phyloP scores from a whole-genome alignment of 2,329 filamentous ascomycete genomes.

The Blastomyces gilchristii region DNA sequence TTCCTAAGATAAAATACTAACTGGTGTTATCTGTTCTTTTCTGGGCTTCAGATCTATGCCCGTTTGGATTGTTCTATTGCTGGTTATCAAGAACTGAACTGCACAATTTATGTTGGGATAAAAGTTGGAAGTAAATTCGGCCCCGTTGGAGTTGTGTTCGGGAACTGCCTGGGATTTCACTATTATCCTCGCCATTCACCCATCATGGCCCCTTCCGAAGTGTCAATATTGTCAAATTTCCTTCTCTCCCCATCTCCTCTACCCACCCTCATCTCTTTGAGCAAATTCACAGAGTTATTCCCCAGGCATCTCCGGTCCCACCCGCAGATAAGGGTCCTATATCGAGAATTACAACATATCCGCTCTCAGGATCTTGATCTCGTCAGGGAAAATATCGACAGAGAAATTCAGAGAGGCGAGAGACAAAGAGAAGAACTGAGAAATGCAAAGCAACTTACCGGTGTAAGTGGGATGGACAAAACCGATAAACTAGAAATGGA shows the following conservation, averaged over 20 bases:
- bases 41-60: background rate
- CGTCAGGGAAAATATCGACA: slow-evolving; percentile 47
- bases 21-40: background rate
- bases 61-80: background rate
- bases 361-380: slow-evolving; percentile 58
- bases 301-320: slow-evolving; percentile 56
- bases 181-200: background rate
- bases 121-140: background rate
- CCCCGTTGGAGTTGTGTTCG: background rate
- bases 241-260: slow-evolving; percentile 66
- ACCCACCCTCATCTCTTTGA: slow-evolving; percentile 60
- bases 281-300: slow-evolving; percentile 67
- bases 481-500: slow-evolving; percentile 32
- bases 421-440: slow-evolving; percentile 31
- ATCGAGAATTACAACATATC: slow-evolving; percentile 68
- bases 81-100: background rate
- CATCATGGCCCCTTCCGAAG: slow-evolving; percentile 62
- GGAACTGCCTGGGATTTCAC: background rate
- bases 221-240: slow-evolving; percentile 64
- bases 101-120: background rate
- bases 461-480: slow-evolving; percentile 25
- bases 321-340: slow-evolving; percentile 59
- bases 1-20: background rate
- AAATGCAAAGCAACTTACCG: slow-evolving; percentile 23
- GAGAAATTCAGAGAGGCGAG: slow-evolving; percentile 28